Percentiles rank a stretch among this genome's conserved stretches.
Evolutionary conservation across 257 asterid genomes (phyloP).

Genomic region (Solanum paucissectum): DNA sequence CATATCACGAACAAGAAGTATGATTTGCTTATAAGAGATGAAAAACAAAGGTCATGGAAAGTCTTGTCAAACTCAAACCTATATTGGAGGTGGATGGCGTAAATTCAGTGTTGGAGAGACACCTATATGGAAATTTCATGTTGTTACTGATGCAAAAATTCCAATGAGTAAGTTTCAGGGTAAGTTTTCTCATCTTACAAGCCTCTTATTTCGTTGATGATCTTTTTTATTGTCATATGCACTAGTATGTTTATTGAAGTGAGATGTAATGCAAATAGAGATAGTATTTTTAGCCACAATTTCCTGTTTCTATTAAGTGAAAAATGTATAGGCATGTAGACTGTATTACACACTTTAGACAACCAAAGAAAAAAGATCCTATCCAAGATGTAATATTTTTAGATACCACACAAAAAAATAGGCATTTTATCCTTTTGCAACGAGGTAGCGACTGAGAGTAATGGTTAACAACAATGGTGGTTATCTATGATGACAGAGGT

Average conservation of each 20-base stretch:
- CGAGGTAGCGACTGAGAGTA: too few relatives aligned
- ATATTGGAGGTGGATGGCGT: neutral
- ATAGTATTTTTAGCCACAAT: too few relatives aligned
- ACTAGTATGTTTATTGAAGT: neutral
- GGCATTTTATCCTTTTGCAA: neutral
- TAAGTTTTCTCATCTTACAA: neutral
- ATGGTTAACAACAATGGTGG: too few relatives aligned
- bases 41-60: neutral
- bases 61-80: neutral
- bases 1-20: neutral
- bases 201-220: neutral
- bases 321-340: neutral
- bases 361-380: neutral
- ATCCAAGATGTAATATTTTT: neutral
- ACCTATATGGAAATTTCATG: neutral
- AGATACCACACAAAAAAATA: neutral
- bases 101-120: neutral
- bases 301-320: neutral
- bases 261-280: neutral
- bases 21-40: neutral
- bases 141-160: neutral
- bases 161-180: neutral
- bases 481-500: too few relatives aligned
- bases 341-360: neutral
- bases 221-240: neutral